Evolutionary conservation across 192 early-diverging fungal genomes (phyloP).

Genomic region (Thoreauomyces humboldtii): DNA sequence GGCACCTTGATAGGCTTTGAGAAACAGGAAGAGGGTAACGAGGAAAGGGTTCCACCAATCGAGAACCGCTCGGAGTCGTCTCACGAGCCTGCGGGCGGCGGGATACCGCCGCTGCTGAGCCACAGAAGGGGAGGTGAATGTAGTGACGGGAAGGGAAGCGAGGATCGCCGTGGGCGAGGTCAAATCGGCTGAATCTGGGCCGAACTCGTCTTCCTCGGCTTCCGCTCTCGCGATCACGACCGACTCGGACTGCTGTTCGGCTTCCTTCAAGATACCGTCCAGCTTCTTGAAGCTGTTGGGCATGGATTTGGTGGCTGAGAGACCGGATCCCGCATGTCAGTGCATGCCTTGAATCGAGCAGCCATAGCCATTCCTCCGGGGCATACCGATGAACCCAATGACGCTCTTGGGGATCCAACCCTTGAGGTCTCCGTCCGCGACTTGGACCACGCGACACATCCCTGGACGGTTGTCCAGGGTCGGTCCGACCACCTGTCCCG

Average conservation of each 20-base stretch:
- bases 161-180: background rate
- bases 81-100: slow-evolving; percentile 1
- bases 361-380: slow-evolving; percentile 32
- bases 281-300: slow-evolving; percentile 26
- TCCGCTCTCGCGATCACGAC: background rate
- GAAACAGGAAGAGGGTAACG: slow-evolving; percentile 6
- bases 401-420: slow-evolving; percentile 46
- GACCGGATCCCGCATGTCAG: background rate
- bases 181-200: background rate
- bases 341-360: background rate
- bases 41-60: slow-evolving; percentile 26
- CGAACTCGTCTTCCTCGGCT: slow-evolving; percentile 1
- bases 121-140: background rate
- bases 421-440: slow-evolving; percentile 44
- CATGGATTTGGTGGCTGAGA: slow-evolving; percentile 14
- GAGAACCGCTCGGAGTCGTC: background rate
- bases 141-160: background rate
- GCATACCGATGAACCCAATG: slow-evolving; percentile 33
- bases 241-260: slow-evolving; percentile 7
- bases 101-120: background rate
- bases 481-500: slow-evolving; percentile 37
- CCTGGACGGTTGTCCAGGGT: slow-evolving; percentile 5
- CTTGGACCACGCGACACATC: slow-evolving; percentile 38
- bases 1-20: slow-evolving; percentile 11
- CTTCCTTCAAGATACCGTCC: background rate